Evolutionary conservation across 2,329 filamentous ascomycete species (phyloP).

Genomic region (Boeremia exigua): DNA sequence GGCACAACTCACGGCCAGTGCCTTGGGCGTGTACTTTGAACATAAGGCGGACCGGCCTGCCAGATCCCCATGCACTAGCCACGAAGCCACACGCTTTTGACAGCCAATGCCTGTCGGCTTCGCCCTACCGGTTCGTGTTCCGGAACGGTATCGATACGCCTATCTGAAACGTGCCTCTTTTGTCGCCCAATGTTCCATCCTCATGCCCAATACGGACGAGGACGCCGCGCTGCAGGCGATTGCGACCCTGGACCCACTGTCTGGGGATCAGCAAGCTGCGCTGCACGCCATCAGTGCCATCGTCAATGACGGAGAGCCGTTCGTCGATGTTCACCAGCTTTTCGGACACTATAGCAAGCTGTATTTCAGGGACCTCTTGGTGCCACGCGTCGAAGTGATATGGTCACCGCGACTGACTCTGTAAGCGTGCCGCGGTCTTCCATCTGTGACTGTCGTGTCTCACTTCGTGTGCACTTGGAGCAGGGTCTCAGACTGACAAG

Average conservation of each 20-base stretch:
- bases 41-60: conserved; percentile 8
- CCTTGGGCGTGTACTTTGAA: conserved; percentile 22
- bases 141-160: conserved; percentile 14
- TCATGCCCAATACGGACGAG: conserved; percentile 51
- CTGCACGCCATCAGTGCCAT: conserved; percentile 46
- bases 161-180: conserved; percentile 14
- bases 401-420: conserved; percentile 55
- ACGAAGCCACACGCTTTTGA: conserved; percentile 13
- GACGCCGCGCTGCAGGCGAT: conserved; percentile 50
- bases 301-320: conserved; percentile 46
- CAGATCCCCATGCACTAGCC: conserved; percentile 12
- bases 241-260: conserved; percentile 40
- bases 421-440: conserved; percentile 28
- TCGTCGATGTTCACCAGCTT: conserved; percentile 51
- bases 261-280: conserved; percentile 44
- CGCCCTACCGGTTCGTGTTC: conserved; percentile 17
- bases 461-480: background rate
- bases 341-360: conserved; percentile 51
- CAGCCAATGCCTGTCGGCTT: conserved; percentile 13
- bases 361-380: conserved; percentile 51
- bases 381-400: conserved; percentile 50
- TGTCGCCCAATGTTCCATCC: conserved; percentile 15
- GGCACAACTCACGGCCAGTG: conserved; percentile 16
- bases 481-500: conserved; percentile 14
- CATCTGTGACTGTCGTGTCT: conserved; percentile 12